phyloP scores from a whole-genome alignment of 2,329 filamentous ascomycete species.

The Rutstroemia sp. region DNA sequence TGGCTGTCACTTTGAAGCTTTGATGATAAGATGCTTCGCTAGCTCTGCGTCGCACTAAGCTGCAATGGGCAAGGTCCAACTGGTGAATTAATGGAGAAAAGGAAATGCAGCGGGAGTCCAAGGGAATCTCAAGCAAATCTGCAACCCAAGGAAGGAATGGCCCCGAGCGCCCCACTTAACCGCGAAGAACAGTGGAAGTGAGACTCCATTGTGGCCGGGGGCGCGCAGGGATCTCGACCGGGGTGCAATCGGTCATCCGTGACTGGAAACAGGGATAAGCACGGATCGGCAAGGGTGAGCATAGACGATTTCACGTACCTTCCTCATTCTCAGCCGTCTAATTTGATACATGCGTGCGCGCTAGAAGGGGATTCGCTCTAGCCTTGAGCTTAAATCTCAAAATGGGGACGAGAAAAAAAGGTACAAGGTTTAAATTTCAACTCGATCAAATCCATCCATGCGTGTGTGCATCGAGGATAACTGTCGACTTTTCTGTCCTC shows the following conservation, averaged over 20 bases:
- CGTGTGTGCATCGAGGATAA: no score
- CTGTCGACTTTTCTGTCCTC: no score
- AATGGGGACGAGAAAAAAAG: not conserved
- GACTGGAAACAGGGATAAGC: not conserved
- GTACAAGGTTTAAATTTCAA: not conserved
- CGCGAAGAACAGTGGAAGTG: no score
- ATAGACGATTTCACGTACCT: not conserved
- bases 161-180: not conserved
- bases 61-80: not conserved
- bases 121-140: not conserved
- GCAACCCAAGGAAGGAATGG: not conserved
- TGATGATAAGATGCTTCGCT: no score
- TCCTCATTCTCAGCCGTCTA: not conserved
- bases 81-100: constrained; percentile 7
- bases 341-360: not conserved
- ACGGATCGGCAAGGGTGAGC: not conserved
- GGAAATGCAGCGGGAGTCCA: no score
- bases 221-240: no score
- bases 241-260: no score
- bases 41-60: not conserved
- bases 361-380: not conserved
- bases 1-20: no score
- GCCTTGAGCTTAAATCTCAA: constrained; percentile 1
- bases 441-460: no score
- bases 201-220: no score